Evolutionary conservation across 257 asterid species (phyloP).

Genomic region (Fraxinus cuspidata): DNA sequence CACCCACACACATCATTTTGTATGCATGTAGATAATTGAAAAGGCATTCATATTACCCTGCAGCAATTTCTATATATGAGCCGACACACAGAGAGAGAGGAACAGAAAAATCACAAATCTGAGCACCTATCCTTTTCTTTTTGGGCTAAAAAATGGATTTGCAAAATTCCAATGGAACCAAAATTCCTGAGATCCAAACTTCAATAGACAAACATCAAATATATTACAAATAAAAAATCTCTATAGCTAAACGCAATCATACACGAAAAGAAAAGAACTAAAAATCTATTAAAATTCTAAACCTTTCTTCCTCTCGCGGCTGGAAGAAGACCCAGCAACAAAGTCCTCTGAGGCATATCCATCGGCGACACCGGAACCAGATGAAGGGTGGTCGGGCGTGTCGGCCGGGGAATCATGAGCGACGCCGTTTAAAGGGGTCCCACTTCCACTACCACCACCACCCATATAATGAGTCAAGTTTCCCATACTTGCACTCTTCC

Average conservation of each 20-base stretch:
- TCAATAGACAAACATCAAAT: neutral
- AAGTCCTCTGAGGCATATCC: slow-evolving; percentile 97
- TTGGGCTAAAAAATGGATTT: neutral
- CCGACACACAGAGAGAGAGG: neutral
- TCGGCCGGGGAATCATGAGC: slow-evolving; percentile 74
- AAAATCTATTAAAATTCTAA: neutral
- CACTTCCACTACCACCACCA: slow-evolving; percentile 47
- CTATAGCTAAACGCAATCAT: neutral
- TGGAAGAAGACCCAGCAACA: slow-evolving; percentile 82
- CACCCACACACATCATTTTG: neutral
- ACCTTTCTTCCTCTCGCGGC: slow-evolving; percentile 99
- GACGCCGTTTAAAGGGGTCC: slow-evolving; percentile 56
- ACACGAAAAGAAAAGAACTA: neutral
- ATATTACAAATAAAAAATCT: neutral
- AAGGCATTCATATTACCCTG: neutral
- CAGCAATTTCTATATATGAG: neutral
- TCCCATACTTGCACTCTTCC: slow-evolving; percentile 99
- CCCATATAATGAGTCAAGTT: slow-evolving; percentile 83
- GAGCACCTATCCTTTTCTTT: too few relatives aligned
- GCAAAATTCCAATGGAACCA: neutral
- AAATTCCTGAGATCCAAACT: slow-evolving; percentile 33
- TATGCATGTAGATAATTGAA: neutral
- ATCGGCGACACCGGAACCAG: slow-evolving; percentile 59
- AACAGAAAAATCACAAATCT: neutral
- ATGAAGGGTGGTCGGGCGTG: slow-evolving; percentile 86